Conservation (phyloP, 257 asterid species). For the Przewalskia tangutica region DNA sequence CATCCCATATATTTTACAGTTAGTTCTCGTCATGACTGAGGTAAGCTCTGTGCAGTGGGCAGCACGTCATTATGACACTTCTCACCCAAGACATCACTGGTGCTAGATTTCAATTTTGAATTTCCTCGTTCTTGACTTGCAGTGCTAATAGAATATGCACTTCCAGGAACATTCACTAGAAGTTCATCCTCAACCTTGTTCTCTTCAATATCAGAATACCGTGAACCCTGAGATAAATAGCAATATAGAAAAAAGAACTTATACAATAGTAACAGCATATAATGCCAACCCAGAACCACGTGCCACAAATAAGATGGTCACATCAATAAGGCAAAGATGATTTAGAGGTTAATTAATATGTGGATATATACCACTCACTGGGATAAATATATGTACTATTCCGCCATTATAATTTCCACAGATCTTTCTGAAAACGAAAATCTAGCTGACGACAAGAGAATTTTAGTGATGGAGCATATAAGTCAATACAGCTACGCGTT, state of each 20-base stretch:
- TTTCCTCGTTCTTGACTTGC: constrained; percentile 11
- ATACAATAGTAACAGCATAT: constrained; percentile 4
- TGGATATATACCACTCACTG: not conserved
- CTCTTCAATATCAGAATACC: constrained; percentile 9
- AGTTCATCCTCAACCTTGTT: constrained; percentile 41
- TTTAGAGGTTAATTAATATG: not conserved
- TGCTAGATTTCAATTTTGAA: not conserved
- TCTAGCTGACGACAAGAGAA: not conserved
- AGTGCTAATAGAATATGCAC: constrained; percentile 54
- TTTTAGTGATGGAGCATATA: not conserved
- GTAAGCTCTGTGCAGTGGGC: not conserved
- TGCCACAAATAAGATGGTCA: not conserved
- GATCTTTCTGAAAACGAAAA: not conserved
- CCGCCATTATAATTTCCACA: not conserved
- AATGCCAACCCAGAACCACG: not conserved
- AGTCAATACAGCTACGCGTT: not conserved
- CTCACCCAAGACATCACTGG: not conserved
- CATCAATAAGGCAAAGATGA: not conserved
- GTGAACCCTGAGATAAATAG: constrained; percentile 22
- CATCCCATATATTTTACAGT: not conserved
- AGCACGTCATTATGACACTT: not conserved
- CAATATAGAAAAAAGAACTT: not conserved
- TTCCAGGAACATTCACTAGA: constrained; percentile 80
- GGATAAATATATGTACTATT: not conserved
- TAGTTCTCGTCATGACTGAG: not conserved